These are phyloP conservation scores for Candida odintsovae DNA, from an alignment of 805 yeast genomes.

Conservation along the genomic window DNA sequence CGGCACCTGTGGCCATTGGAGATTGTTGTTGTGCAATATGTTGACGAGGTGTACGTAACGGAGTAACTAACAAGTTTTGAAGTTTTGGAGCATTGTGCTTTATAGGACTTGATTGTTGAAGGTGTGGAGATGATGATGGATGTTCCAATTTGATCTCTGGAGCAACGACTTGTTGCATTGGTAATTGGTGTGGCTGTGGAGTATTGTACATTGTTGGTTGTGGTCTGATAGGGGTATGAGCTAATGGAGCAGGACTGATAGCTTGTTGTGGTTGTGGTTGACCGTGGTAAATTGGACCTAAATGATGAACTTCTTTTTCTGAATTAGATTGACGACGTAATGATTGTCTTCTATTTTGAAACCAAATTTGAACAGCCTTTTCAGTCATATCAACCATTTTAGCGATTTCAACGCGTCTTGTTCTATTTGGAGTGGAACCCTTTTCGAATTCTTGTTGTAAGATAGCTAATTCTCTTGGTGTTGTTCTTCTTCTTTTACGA, in stretches of 20 bases:
- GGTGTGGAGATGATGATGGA: background rate
- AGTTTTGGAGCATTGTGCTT: background rate
- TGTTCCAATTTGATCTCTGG: background rate
- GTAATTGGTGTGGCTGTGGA: conserved; percentile 4
- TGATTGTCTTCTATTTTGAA: conserved; percentile 90
- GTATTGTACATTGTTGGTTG: conserved; percentile 2
- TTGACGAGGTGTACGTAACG: conserved; percentile 13
- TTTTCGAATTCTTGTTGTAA: conserved; percentile 72
- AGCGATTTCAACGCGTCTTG: conserved; percentile 74
- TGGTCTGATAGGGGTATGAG: conserved; percentile 7
- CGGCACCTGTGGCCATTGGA: conserved; percentile 5
- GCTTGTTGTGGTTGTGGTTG: conserved; percentile 1
- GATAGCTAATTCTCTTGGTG: conserved; percentile 77
- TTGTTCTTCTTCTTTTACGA: conserved; percentile 91
- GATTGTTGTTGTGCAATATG: background rate
- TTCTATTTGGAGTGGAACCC: conserved; percentile 78
- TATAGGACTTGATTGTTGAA: background rate
- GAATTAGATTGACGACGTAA: conserved; percentile 45
- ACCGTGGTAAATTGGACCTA: conserved; percentile 18
- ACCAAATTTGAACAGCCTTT: conserved; percentile 97
- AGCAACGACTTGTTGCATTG: background rate
- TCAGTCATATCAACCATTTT: conserved; percentile 85
- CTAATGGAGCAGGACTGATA: background rate
- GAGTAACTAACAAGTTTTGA: conserved; percentile 10
- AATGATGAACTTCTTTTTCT: conserved; percentile 24